Conservation (phyloP, 139 green algal genomes). For the Chlamydomonas applanata region DNA sequence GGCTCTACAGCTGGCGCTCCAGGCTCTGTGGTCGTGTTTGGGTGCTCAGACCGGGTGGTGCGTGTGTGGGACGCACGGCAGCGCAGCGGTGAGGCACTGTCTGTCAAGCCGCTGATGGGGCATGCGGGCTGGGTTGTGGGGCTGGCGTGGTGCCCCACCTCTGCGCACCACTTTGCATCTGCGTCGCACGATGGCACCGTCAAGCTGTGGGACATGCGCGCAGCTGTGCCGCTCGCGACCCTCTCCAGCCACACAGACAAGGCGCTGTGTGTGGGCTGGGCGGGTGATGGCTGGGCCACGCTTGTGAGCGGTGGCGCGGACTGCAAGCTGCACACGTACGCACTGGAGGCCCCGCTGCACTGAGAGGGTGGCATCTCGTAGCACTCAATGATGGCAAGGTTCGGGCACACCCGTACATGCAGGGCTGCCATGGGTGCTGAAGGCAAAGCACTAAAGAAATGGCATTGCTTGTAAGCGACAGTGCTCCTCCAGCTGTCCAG, state of each 20-base stretch:
- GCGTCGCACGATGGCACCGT: constrained; percentile 52
- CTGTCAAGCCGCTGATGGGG: constrained; percentile 35
- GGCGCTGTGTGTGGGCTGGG: constrained; percentile 50
- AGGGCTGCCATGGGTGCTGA: too few relatives aligned
- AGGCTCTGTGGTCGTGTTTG: constrained; percentile 66
- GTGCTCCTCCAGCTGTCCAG: too few relatives aligned
- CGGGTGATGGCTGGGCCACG: not conserved
- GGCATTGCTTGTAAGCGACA: too few relatives aligned
- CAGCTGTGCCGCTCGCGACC: constrained; percentile 51
- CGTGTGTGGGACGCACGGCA: constrained; percentile 61
- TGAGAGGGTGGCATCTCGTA: too few relatives aligned
- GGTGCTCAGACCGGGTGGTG: constrained; percentile 62
- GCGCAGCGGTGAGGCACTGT: constrained; percentile 42
- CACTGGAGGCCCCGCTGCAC: not conserved
- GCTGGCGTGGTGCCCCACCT: constrained; percentile 64
- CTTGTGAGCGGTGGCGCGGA: constrained; percentile 53
- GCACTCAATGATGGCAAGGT: too few relatives aligned
- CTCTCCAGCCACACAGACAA: constrained; percentile 54
- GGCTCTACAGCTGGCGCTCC: not conserved
- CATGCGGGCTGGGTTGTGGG: constrained; percentile 71
- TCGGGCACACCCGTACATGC: too few relatives aligned
- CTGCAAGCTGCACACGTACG: constrained; percentile 51
- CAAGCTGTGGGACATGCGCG: constrained; percentile 28
- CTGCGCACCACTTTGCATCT: constrained; percentile 63
- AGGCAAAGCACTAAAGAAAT: too few relatives aligned